Evolutionary conservation across 176 grass and related monocot species (phyloP).

Genomic region (Zizania latifolia): DNA sequence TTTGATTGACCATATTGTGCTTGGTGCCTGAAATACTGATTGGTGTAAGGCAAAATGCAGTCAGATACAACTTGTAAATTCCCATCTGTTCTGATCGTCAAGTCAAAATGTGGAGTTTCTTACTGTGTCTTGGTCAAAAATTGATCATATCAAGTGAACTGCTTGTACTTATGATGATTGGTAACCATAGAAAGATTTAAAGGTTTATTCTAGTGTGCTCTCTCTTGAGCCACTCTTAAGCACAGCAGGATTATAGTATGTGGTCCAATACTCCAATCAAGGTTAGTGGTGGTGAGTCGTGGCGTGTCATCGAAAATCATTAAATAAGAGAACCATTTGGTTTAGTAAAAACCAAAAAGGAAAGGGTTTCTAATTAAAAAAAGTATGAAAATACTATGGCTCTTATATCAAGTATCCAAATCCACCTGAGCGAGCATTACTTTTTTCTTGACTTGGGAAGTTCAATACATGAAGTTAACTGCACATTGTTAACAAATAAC

Average conservation of each 20-base stretch:
- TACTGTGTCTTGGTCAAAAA: neutral
- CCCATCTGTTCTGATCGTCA: neutral
- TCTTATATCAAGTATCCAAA: slow-evolving; percentile 16
- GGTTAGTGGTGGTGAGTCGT: neutral
- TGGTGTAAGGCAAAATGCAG: neutral
- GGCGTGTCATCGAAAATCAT: slow-evolving; percentile 11
- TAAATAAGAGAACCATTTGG: neutral
- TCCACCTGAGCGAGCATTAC: neutral
- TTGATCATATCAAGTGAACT: neutral
- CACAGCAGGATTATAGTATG: neutral
- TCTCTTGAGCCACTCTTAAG: neutral
- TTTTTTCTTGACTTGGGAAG: neutral
- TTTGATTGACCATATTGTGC: neutral
- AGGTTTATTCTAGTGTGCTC: neutral
- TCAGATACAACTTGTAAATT: neutral
- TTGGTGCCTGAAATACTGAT: neutral
- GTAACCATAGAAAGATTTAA: no score
- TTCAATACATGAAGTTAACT: neutral
- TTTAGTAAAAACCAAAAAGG: neutral
- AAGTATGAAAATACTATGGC: neutral
- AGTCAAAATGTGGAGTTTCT: neutral
- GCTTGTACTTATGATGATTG: neutral
- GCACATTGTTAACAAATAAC: neutral
- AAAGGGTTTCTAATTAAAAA: neutral
- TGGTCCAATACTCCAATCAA: neutral